phyloP scores from a whole-genome alignment of 2,329 filamentous ascomycete genomes.

The Xylaria sp. region DNA sequence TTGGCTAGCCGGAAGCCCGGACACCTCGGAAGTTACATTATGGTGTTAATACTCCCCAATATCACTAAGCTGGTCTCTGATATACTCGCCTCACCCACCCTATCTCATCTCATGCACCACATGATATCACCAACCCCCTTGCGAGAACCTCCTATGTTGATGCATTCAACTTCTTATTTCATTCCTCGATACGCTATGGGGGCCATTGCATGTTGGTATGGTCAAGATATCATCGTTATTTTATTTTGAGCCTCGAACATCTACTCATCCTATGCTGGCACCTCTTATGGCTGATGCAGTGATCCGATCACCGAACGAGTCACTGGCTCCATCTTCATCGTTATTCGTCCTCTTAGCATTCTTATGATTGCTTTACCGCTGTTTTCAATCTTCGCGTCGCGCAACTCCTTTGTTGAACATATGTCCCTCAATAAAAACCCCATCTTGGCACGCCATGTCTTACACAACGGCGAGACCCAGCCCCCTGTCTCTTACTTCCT shows the following conservation, averaged over 20 bases:
- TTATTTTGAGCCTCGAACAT: not conserved
- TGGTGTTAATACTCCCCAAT: not conserved
- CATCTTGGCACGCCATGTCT: slow-evolving; percentile 18
- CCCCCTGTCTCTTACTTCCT: slow-evolving; percentile 18
- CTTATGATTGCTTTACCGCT: not conserved
- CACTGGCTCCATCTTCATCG: not conserved
- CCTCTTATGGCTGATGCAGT: not conserved
- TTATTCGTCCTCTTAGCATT: not conserved
- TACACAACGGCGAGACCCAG: slow-evolving; percentile 33
- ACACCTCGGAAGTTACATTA: not conserved
- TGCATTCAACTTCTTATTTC: not conserved
- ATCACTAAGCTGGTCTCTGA: not conserved
- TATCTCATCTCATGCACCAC: not conserved
- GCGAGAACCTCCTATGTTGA: not conserved
- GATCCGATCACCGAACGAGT: not conserved
- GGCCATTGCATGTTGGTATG: not conserved
- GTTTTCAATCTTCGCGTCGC: not conserved
- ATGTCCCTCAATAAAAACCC: not conserved
- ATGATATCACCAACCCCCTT: not conserved
- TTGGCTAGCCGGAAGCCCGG: not conserved
- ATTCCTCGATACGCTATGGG: not conserved
- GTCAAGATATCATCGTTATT: not conserved
- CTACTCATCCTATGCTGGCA: slow-evolving; percentile 5
- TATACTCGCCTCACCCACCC: not conserved
- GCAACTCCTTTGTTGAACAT: slow-evolving; percentile 14